Base-by-base conservation (phyloP, 1,284 basidiomycete species). In the Rhodotorula sp. region DNA sequence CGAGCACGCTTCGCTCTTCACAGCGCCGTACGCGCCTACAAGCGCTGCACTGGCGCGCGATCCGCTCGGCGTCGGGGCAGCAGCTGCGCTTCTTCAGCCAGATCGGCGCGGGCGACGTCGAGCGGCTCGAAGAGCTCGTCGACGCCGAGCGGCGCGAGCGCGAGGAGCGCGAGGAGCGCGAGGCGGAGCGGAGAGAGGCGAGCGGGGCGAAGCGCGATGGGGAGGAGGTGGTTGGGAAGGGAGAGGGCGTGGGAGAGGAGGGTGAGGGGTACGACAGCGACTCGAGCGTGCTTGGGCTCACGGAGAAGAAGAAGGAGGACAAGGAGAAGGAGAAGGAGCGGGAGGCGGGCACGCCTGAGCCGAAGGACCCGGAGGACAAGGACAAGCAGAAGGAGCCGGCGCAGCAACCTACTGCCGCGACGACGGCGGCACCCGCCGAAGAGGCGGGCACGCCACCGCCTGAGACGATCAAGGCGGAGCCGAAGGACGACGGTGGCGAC, bases 11-110 rank as follows among this genome's bases (percentile, higher is more conserved):
- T 3, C 21, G 49, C 49, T 9, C 23, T n/a, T 7, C 25, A 25
- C 60, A 66, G 67, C 60, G 57, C 55, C 59, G 64, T 12, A 58
- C 64, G 16, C 53, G 52, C 7, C n/a, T 68, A 8, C 46, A 62
- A 21, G 64, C 78, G 1, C 59, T 78, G 4, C 63, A 73, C 9
- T 79, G 77, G 76, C 68, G 76, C 13, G 71, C 70, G 3, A 64
- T 77, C 23, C 67, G 77, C 4, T 19, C 70, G 0, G 72, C 70
- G 1, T 64, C 75, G 14, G n/a, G 64, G 3, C 25, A 19, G 16
- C 67, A 77, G 46, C 56, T 78, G 17, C 44, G 65, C 10, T 60
- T 74, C 53, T 75, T 77, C 49, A 41, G 46, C 34, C 57, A 66
- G 52, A 76, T 74, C 34, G 73, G 66, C 19, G 59, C 65, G 7